Base-by-base conservation (phyloP, 1,139 yeast genomes). In the Kodamaea anthophila region DNA sequence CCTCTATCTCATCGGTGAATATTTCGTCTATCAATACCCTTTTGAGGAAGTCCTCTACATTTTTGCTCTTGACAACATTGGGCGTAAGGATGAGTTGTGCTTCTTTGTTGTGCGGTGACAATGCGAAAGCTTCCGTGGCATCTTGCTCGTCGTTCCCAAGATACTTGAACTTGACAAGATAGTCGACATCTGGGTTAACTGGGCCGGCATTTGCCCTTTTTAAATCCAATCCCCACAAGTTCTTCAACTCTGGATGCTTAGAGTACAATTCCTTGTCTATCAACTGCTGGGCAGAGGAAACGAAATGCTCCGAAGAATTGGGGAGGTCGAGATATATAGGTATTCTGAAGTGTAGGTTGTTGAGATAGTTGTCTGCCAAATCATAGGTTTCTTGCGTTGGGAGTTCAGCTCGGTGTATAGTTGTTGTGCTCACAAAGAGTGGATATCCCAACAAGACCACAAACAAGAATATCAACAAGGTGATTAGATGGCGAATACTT, bases 331-430 rank as follows among this genome's bases (percentile, higher is more conserved):
- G 39, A 41, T 68, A 72, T 1, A 84, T 72, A 0, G 85, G 87
- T n/a, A 80, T 62, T 10, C 53, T 53, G 36, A 75, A 58, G 21
- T 53, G 43, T 6, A 78, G 37, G n/a, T 58, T 54, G 8, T 53
- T 31, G 19, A 52, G 40, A 21, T 69, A 53, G 28, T 56, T 42
- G n/a, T 44, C 40, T 23, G 65, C 61, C 33, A 69, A 55, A 5
- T 51, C 42, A 31, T 64, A 54, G 35, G 85, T 74, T 35, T 69
- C 66, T 5, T 61, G 64, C 8, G 65, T 54, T 4, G 94, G 94
- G 29, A 87, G 60, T 15, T 75, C 74, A 0, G 94, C 93, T 37
- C 95, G 65, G 45, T 82, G 74, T 7, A 85, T 75, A 13, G 77
- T 66, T 4, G 96, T 84, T 21, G 94, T 74, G 28, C 57, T 52